These are phyloP conservation scores for Serendipita sp. DNA, from an alignment of 768 basidiomycete species.

Conservation along the genomic window DNA sequence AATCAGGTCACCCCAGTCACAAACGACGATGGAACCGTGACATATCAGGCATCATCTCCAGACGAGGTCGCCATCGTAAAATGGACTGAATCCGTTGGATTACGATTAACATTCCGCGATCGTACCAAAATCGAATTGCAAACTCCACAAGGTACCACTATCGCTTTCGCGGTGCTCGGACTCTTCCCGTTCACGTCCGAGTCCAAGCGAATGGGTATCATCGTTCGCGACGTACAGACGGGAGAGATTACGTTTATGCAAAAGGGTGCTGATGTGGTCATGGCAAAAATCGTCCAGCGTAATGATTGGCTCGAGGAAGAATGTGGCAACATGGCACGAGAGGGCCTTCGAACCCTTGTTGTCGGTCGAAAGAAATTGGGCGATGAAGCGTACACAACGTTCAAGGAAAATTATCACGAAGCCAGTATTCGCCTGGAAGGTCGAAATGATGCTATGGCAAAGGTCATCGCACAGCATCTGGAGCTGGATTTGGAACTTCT, in stretches of 20 bases:
- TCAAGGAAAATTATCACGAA: conserved; percentile 52
- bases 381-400: conserved; percentile 52
- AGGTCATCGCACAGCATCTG: conserved; percentile 57
- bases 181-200: conserved; percentile 98
- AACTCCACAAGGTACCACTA: conserved; percentile 43
- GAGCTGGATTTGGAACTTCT: conserved; percentile 85
- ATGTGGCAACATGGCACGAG: conserved; percentile 95
- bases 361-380: conserved; percentile 70
- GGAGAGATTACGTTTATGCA: conserved; percentile 82
- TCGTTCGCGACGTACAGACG: conserved; percentile 63
- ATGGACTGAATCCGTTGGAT: conserved; percentile 90
- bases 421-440: conserved; percentile 70
- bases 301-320: conserved; percentile 99
- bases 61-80: conserved; percentile 98
- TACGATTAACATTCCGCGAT: conserved; percentile 78
- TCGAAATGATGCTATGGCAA: conserved; percentile 64
- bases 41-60: conserved; percentile 96
- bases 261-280: conserved; percentile 98
- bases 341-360: conserved; percentile 88
- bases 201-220: conserved; percentile 97
- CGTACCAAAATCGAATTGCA: conserved; percentile 79
- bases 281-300: conserved; percentile 84
- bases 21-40: conserved; percentile 87
- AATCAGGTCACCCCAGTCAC: conserved; percentile 85
- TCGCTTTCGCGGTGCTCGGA: conserved; percentile 76